Evolutionary conservation across 768 basidiomycete species (phyloP), one percentile per base, ranked within the genome.

Genomic region (Termitomyces sp.): DNA sequence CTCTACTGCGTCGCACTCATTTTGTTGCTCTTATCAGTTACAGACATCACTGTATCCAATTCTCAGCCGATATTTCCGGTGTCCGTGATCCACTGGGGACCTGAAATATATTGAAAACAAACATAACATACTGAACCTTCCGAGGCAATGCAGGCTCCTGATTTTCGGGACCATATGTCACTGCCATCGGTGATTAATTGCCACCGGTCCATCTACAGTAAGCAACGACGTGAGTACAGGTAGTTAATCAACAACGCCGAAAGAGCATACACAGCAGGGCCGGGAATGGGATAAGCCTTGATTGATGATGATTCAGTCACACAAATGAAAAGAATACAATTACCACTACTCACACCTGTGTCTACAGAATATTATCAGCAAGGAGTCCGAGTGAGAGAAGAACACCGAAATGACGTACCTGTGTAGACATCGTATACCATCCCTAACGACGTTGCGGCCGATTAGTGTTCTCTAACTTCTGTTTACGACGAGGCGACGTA

Each of bases 231-330:
- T 59, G 4, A 61, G 30, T 46, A 51, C 13, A 23, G 1, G 18
- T 38, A 36, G 35, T 10, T 18, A 33, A 46, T 23, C 6, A 38
- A 26, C 50, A 46, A 50, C 4, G 30, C 44, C 8, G 16, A 40
- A n/a, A 40, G 16, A 16, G 69, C 74, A 61, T 67, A 77, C 72
- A 78, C 73, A 30, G 75, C 65, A 18, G 77, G 77, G 9, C 77
- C 77, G 14, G 78, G 77, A 50, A 78, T 78, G 0, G 75, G 74
- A 59, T 80, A 80, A 33, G 71, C 60, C 66, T 69, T 28, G 33
- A n/a, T 47, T 30, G 18, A 49, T 30, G 12, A 49, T 41, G 10
- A 16, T 18, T 59, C 23, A 48, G 5, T 56, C 12, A 46, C 9
- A 28, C n/a, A 23, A 5, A 41, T n/a, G 20, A 10, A 32, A 5